Evolutionary conservation across 1,284 basidiomycete genomes (phyloP).

Genomic region (Cutaneotrichosporon spelunceum): DNA sequence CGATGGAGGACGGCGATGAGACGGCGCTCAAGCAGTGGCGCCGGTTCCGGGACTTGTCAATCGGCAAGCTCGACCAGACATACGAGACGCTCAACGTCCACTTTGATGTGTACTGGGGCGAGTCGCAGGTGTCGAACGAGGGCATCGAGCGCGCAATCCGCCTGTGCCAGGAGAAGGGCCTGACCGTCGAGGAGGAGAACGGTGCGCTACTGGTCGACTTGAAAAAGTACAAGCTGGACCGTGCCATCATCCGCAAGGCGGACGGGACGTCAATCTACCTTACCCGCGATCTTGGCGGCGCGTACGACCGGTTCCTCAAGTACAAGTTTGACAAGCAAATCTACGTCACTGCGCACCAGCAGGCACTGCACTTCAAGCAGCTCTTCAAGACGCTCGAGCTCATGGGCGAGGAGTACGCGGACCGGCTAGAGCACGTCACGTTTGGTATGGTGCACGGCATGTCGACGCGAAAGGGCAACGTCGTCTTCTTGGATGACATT

Average conservation of each 20-base stretch:
- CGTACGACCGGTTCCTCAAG: conserved; percentile 85
- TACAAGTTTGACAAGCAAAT: conserved; percentile 99
- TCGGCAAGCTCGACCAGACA: conserved; percentile 85
- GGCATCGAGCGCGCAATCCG: conserved; percentile 68
- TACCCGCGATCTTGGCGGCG: conserved; percentile 95
- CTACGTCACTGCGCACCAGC: conserved; percentile 91
- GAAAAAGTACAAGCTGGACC: conserved; percentile 82
- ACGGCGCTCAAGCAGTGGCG: conserved; percentile 82
- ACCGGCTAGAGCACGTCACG: conserved; percentile 80
- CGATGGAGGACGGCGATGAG: conserved; percentile 91
- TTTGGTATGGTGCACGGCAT: conserved; percentile 89
- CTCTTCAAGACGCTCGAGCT: conserved; percentile 93
- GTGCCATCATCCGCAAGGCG: conserved; percentile 84
- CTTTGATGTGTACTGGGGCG: conserved; percentile 93
- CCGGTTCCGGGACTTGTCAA: conserved; percentile 86
- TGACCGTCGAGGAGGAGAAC: conserved; percentile 65
- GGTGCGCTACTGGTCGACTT: conserved; percentile 78
- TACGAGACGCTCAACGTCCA: conserved; percentile 87
- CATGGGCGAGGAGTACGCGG: conserved; percentile 85
- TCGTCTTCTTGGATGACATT: conserved; percentile 94
- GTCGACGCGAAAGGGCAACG: conserved; percentile 95
- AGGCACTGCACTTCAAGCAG: conserved; percentile 88
- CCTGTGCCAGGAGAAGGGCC: conserved; percentile 53
- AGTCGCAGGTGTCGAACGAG: conserved; percentile 79
- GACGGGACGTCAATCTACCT: conserved; percentile 98